Conservation (phyloP, 495 filamentous ascomycete genomes). For the Xylaria telfairii region DNA sequence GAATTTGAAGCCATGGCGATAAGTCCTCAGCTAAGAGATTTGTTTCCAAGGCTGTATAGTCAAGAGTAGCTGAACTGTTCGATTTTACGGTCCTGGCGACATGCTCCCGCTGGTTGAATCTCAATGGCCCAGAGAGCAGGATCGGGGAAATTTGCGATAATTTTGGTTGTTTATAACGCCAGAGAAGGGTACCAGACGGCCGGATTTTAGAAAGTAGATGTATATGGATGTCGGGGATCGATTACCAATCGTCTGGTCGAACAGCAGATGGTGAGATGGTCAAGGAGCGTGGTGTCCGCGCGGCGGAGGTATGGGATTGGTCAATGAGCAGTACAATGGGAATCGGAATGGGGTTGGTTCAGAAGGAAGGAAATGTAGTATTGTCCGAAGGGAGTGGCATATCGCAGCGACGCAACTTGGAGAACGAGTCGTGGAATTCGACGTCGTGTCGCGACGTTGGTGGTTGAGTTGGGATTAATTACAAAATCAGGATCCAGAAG, state of each 20-base stretch:
- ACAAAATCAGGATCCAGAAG: neutral
- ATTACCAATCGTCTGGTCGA: slow-evolving; percentile 1
- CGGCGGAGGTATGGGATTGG: slow-evolving; percentile 17
- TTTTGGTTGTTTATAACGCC: neutral
- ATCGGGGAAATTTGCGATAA: neutral
- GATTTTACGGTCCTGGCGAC: slow-evolving; percentile 9
- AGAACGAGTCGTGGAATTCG: slow-evolving; percentile 9
- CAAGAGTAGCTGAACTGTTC: neutral
- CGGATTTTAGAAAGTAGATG: neutral
- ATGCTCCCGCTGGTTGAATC: slow-evolving; percentile 11
- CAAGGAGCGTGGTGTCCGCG: slow-evolving; percentile 21
- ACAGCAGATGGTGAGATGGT: slow-evolving; percentile 1
- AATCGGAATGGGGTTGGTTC: slow-evolving; percentile 8
- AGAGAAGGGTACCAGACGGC: neutral
- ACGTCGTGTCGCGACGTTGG: slow-evolving; percentile 22
- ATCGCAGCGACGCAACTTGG: slow-evolving; percentile 21
- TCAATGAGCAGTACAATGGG: neutral
- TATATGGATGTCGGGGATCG: neutral
- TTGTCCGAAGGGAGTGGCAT: slow-evolving; percentile 24
- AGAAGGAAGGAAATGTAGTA: slow-evolving; percentile 16
- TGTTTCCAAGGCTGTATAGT: neutral
- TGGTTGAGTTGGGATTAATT: slow-evolving; percentile 21
- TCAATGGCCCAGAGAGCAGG: neutral
- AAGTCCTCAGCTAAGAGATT: neutral
- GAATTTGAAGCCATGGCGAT: slow-evolving; percentile 45